phyloP scores from a whole-genome alignment of 306 rosid species.

The Lablab purpureus region DNA sequence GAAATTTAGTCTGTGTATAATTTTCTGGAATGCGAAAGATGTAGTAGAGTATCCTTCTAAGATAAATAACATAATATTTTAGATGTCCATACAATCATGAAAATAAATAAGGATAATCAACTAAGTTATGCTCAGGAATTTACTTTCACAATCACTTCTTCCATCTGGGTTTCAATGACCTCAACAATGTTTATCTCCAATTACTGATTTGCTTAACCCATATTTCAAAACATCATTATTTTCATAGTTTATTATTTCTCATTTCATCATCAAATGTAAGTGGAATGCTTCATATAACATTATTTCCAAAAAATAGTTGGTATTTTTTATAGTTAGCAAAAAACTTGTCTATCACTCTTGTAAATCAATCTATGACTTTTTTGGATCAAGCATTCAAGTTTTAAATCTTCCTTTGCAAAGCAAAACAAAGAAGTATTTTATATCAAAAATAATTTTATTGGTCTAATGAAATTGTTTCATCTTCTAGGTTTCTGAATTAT shows the following conservation, averaged over 20 bases:
- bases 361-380: conserved; percentile 10
- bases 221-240: conserved; percentile 5
- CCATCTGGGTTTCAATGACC: background rate
- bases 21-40: background rate
- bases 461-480: background rate
- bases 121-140: background rate
- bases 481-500: conserved; percentile 6
- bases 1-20: background rate
- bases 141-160: background rate
- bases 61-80: background rate
- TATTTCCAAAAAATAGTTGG: background rate
- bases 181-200: background rate
- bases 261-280: background rate
- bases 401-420: background rate
- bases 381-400: background rate
- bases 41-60: background rate
- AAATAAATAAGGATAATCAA: background rate
- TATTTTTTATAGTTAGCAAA: background rate
- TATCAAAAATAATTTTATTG: background rate
- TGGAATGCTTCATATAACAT: background rate
- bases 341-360: background rate
- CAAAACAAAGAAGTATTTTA: background rate
- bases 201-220: background rate
- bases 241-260: background rate
- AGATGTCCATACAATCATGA: background rate